Evolutionary conservation across 345 rosid species (phyloP), one percentile per base, ranked within the genome.

Genomic region (Eucalyptus albens): DNA sequence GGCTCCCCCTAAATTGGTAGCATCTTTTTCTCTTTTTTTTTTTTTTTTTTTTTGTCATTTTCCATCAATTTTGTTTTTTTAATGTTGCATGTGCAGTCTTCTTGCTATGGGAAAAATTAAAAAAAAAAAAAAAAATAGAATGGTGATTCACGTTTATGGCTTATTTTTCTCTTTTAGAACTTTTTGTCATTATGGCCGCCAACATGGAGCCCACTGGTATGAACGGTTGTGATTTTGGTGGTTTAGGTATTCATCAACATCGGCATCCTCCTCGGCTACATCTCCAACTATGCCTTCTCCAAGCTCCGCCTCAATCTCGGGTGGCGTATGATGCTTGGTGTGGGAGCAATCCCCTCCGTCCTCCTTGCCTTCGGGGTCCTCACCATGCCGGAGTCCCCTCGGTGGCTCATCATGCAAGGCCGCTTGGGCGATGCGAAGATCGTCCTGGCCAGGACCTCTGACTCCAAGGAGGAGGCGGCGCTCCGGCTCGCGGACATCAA

Each of bases 371-470:
- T 95, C n/a, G 95, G 92, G 12, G 96, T 96, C 82, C 77, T 98
- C 2, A 91, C 90, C 27, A 98, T 98, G 99, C 99, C 99, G 17
- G 99, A 98, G 90, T 98, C 99, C 7, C 99, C 99, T 4, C 95
- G 99, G 88, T 98, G 99, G 99, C 93, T 98, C 29, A 96, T 98
- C 62, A 93, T 98, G 94, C 99, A 98, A 89, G 99, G 99, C 53
- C 94, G 97, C 56, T 94, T 98, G 14, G 96, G 95, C 0, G 99
- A 96, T 1, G 99, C 99, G 56, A 95, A 91, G 92, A 90, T 50
- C 83, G 99, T 98, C 47, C 97, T 98, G 4, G 92, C 94, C 88
- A 97, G 44, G 91, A 97, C 99, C 87, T 98, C 99, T 22, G 98
- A 96, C 77, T 89, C 93, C 53, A 91, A 90, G 44, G 92, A 96